These are phyloP conservation scores for Daldinia sp. DNA, from an alignment of 2,329 filamentous ascomycete species.

Conservation along the genomic window DNA sequence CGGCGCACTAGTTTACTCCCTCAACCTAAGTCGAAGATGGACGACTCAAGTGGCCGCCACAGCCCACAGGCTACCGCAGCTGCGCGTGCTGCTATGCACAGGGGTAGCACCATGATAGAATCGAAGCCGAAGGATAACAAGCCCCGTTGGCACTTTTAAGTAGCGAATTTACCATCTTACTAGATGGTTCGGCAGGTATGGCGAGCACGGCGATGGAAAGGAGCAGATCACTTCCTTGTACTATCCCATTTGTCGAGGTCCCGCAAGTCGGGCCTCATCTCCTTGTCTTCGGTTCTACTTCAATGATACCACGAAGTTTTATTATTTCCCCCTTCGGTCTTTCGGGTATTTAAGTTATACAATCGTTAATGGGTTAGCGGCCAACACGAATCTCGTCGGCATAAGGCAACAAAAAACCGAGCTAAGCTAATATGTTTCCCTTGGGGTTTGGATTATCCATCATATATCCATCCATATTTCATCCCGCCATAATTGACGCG, in stretches of 20 bases:
- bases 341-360: constrained; percentile 20
- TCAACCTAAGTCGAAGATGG: constrained; percentile 54
- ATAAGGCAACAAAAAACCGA: constrained; percentile 11
- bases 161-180: constrained; percentile 1
- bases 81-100: constrained; percentile 60
- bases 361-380: constrained; percentile 22
- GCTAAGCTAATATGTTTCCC: constrained; percentile 23
- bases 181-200: background rate
- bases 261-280: constrained; percentile 31
- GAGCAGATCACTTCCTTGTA: constrained; percentile 17
- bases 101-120: constrained; percentile 51
- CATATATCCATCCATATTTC: constrained; percentile 25
- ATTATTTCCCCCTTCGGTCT: constrained; percentile 2
- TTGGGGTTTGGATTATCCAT: constrained; percentile 26
- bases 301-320: constrained; percentile 35
- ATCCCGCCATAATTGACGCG: constrained; percentile 33
- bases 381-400: constrained; percentile 14
- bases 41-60: constrained; percentile 58
- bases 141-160: constrained; percentile 63
- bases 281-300: constrained; percentile 35
- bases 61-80: constrained; percentile 63
- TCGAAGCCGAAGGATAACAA: constrained; percentile 57
- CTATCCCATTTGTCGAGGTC: constrained; percentile 30
- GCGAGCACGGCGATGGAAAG: constrained; percentile 11
- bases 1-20: constrained; percentile 68